Conservation (phyloP, 345 rosid species). For the Citrus sp. region DNA sequence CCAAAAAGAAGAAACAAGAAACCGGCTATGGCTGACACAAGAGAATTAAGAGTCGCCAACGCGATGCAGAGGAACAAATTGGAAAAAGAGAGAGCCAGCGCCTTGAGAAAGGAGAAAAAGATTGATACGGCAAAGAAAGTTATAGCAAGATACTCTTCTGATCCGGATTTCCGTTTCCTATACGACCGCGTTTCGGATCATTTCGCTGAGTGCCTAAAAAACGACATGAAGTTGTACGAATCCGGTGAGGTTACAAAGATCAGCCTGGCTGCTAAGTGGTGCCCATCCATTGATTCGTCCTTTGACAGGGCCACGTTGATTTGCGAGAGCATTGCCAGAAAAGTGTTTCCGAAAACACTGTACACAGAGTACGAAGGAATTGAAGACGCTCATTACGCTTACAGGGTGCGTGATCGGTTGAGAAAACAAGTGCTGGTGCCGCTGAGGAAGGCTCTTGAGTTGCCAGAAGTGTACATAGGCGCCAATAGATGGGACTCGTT, state of each 20-base stretch:
- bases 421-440: slow-evolving; percentile 59
- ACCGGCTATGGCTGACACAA: neutral
- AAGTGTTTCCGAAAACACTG: slow-evolving; percentile 36
- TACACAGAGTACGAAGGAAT: slow-evolving; percentile 50
- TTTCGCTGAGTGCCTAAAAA: slow-evolving; percentile 35
- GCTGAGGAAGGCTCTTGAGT: slow-evolving; percentile 42
- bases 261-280: slow-evolving; percentile 72
- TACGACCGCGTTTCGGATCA: slow-evolving; percentile 52
- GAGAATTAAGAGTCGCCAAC: slow-evolving; percentile 6
- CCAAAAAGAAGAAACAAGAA: neutral
- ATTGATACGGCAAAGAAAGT: slow-evolving; percentile 41
- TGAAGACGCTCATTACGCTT: slow-evolving; percentile 62
- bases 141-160: slow-evolving; percentile 29
- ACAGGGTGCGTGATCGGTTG: slow-evolving; percentile 57
- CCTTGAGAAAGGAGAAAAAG: slow-evolving; percentile 31
- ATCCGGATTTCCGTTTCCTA: slow-evolving; percentile 45
- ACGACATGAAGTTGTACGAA: slow-evolving; percentile 27
- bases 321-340: slow-evolving; percentile 58
- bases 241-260: slow-evolving; percentile 32
- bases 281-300: slow-evolving; percentile 56
- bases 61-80: slow-evolving; percentile 15
- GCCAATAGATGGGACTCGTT: slow-evolving; percentile 42
- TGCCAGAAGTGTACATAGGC: slow-evolving; percentile 62
- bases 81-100: slow-evolving; percentile 45
- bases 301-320: slow-evolving; percentile 46